Percentiles rank a stretch among this genome's conserved stretches.
Conservation (phyloP, 352 stramenopile genomes). For the Pythium scleroteichum region DNA sequence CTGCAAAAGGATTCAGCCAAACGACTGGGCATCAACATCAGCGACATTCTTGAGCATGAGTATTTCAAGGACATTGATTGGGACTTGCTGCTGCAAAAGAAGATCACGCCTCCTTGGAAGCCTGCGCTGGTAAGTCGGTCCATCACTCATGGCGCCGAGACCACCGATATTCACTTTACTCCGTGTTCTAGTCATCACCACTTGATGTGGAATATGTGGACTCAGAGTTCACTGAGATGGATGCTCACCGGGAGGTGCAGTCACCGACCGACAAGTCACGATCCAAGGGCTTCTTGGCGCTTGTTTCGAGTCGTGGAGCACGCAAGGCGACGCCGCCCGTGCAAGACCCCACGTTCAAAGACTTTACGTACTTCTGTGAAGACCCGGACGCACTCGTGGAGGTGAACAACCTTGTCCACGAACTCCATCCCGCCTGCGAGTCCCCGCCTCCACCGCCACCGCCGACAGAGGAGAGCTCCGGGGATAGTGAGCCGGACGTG, state of each 20-base stretch:
- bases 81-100: constrained; percentile 83
- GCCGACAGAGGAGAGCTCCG: constrained; percentile 38
- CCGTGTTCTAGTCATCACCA: constrained; percentile 50
- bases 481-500: constrained; percentile 31
- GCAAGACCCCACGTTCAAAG: constrained; percentile 88
- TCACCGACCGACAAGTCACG: constrained; percentile 84
- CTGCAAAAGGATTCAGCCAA: constrained; percentile 88
- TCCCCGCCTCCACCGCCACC: constrained; percentile 41
- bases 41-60: constrained; percentile 79
- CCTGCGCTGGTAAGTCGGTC: constrained; percentile 65
- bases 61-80: constrained; percentile 85
- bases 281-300: constrained; percentile 82
- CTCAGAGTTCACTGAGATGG: constrained; percentile 82
- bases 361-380: constrained; percentile 91
- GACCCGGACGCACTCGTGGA: constrained; percentile 84
- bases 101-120: constrained; percentile 86
- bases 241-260: constrained; percentile 80
- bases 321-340: constrained; percentile 75
- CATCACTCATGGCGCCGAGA: too few relatives aligned
- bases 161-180: background rate
- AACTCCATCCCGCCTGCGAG: constrained; percentile 51
- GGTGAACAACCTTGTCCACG: constrained; percentile 77
- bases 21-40: constrained; percentile 86
- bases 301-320: constrained; percentile 65
- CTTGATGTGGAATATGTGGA: constrained; percentile 89